These are phyloP conservation scores for Seiridium cupressi DNA, from an alignment of 2,329 filamentous ascomycete species.

Conservation along the genomic window DNA sequence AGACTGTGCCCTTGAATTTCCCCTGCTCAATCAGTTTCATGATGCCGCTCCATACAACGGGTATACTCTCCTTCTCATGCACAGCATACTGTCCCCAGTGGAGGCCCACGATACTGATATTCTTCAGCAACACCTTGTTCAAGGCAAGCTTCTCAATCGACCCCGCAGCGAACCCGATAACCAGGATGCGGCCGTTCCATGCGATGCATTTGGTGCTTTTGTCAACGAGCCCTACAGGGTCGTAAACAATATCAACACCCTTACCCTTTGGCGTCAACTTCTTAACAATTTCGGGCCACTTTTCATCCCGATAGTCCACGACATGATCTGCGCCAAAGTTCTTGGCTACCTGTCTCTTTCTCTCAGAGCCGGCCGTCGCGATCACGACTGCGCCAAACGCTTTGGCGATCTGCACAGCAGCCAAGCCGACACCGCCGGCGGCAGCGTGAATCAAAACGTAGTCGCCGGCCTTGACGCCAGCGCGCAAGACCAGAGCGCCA, in stretches of 20 bases:
- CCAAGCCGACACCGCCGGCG: constrained; percentile 86
- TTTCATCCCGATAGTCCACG: constrained; percentile 69
- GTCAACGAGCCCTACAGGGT: constrained; percentile 89
- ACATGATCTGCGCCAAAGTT: constrained; percentile 82
- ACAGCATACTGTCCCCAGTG: constrained; percentile 86
- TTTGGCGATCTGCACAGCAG: constrained; percentile 92
- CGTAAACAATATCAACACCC: constrained; percentile 91
- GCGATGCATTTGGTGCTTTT: constrained; percentile 85
- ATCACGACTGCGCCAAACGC: constrained; percentile 90
- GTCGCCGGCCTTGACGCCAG: constrained; percentile 75
- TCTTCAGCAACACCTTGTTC: constrained; percentile 91
- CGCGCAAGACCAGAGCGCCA: constrained; percentile 75
- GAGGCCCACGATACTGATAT: constrained; percentile 84
- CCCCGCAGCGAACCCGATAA: constrained; percentile 87
- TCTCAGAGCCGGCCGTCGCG: constrained; percentile 78
- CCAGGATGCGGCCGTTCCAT: constrained; percentile 86
- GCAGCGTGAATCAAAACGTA: constrained; percentile 89
- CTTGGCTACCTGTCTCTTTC: constrained; percentile 77
- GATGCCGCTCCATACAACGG: constrained; percentile 78
- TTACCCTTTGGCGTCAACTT: constrained; percentile 69
- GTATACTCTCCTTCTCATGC: constrained; percentile 69
- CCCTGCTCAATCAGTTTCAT: constrained; percentile 73
- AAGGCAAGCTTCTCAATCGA: constrained; percentile 88
- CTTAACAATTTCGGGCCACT: constrained; percentile 70
- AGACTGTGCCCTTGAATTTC: constrained; percentile 80